phyloP scores from a whole-genome alignment of 352 stramenopile species.

The Aphanomyces invadans region DNA sequence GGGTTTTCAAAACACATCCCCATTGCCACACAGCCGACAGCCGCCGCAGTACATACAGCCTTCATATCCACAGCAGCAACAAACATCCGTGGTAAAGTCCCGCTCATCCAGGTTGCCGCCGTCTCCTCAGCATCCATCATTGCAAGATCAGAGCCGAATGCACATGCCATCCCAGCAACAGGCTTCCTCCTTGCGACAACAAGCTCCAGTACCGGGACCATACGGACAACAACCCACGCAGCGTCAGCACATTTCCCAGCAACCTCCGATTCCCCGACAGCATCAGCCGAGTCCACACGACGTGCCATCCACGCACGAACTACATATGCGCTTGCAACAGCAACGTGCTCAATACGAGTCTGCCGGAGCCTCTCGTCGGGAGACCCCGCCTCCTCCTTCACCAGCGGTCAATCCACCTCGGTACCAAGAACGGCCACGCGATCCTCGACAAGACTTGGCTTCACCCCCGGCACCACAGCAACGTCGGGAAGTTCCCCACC shows the following conservation, averaged over 20 bases:
- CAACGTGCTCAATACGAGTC: background rate
- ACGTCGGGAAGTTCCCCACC: background rate
- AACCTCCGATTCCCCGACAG: background rate
- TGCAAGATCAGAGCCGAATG: background rate
- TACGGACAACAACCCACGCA: constrained; percentile 8
- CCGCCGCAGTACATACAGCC: constrained; percentile 1
- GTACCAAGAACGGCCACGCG: background rate
- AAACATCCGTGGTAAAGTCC: background rate
- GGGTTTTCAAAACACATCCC: background rate
- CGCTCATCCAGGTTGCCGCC: background rate
- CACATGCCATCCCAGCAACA: background rate
- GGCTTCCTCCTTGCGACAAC: background rate
- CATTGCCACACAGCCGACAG: background rate
- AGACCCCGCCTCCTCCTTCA: background rate
- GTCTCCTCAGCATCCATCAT: background rate
- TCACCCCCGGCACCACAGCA: background rate
- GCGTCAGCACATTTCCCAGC: background rate
- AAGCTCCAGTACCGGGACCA: background rate
- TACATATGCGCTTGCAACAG: background rate
- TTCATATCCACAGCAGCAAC: background rate
- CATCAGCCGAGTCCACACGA: background rate
- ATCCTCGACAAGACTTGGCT: background rate
- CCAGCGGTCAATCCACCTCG: background rate
- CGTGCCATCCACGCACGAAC: background rate
- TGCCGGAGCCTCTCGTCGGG: background rate